Percentiles rank a stretch among this genome's conserved stretches.
These are phyloP conservation scores for Albifimbria verrucaria DNA, from an alignment of 2,329 filamentous ascomycete species.

Conservation along the genomic window DNA sequence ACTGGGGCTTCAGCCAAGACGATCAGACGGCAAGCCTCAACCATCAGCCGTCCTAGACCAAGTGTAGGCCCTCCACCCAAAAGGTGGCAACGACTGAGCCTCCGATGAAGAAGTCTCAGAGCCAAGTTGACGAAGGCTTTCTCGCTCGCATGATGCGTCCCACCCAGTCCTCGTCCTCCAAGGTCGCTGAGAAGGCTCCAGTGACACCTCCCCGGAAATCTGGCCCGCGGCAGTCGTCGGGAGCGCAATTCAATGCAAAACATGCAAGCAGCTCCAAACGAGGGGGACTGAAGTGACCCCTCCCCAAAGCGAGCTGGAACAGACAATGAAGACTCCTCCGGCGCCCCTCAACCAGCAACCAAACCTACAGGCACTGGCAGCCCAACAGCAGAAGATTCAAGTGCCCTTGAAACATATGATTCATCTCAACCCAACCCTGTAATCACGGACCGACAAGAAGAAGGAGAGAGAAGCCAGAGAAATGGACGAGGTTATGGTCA, in stretches of 20 bases:
- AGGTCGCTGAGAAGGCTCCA: constrained; percentile 60
- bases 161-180: constrained; percentile 66
- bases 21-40: constrained; percentile 44
- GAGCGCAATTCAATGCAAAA: not conserved
- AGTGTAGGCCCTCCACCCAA: constrained; percentile 59
- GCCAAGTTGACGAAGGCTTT: constrained; percentile 65
- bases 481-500: too few relatives aligned
- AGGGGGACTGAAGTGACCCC: too few relatives aligned
- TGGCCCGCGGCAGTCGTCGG: constrained; percentile 16
- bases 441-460: too few relatives aligned
- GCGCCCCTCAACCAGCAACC: too few relatives aligned
- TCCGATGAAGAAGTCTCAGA: constrained; percentile 43
- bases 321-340: too few relatives aligned
- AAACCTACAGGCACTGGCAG: too few relatives aligned
- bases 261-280: not conserved
- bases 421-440: too few relatives aligned
- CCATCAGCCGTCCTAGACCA: constrained; percentile 41
- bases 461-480: too few relatives aligned
- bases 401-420: too few relatives aligned
- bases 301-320: too few relatives aligned
- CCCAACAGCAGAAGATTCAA: too few relatives aligned
- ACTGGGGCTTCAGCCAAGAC: constrained; percentile 24
- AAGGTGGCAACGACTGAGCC: constrained; percentile 27
- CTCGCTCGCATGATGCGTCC: constrained; percentile 80
- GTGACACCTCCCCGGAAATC: constrained; percentile 46